Evolutionary conservation across 139 green algal genomes (phyloP).

Genomic region (Micromonas pusilla): DNA sequence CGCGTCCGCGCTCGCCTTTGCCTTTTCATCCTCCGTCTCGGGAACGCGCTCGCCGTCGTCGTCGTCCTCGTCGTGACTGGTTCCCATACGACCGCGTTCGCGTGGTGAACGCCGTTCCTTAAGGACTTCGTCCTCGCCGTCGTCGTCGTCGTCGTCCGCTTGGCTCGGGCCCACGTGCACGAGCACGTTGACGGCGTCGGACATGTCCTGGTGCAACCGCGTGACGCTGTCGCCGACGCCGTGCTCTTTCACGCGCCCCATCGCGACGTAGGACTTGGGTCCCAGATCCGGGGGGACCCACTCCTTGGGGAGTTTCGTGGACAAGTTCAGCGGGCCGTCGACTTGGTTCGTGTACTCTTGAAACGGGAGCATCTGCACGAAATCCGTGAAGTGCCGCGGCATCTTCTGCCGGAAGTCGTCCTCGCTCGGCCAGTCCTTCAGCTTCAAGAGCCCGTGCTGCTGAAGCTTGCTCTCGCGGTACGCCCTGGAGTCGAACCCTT

Average conservation of each 20-base stretch:
- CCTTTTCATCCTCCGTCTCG: conserved; percentile 19
- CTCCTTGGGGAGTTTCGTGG: conserved; percentile 6
- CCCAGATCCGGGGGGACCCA: conserved; percentile 52
- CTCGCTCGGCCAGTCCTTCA: conserved; percentile 23
- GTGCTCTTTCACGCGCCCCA: conserved; percentile 48
- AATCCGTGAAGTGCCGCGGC: conserved; percentile 36
- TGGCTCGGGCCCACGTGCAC: conserved; percentile 28
- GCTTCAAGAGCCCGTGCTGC: conserved; percentile 3
- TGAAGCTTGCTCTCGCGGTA: no score
- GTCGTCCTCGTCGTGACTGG: no score
- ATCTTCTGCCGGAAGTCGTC: conserved; percentile 19
- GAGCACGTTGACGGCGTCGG: conserved; percentile 62
- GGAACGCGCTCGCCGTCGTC: no score
- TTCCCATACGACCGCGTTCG: no score
- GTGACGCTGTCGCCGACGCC: conserved; percentile 68
- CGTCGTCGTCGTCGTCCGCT: conserved; percentile 1
- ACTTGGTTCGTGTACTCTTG: conserved; percentile 21
- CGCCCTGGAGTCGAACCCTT: not conserved
- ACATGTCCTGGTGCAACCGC: conserved; percentile 83
- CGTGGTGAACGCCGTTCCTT: no score
- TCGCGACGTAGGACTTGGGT: conserved; percentile 63
- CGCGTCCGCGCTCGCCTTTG: conserved; percentile 28
- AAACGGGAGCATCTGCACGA: conserved; percentile 45
- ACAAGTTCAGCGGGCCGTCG: conserved; percentile 23
- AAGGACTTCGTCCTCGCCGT: conserved; percentile 17